phyloP scores from a whole-genome alignment of 2,329 filamentous ascomycete genomes.

The Emmonsia crescens region DNA sequence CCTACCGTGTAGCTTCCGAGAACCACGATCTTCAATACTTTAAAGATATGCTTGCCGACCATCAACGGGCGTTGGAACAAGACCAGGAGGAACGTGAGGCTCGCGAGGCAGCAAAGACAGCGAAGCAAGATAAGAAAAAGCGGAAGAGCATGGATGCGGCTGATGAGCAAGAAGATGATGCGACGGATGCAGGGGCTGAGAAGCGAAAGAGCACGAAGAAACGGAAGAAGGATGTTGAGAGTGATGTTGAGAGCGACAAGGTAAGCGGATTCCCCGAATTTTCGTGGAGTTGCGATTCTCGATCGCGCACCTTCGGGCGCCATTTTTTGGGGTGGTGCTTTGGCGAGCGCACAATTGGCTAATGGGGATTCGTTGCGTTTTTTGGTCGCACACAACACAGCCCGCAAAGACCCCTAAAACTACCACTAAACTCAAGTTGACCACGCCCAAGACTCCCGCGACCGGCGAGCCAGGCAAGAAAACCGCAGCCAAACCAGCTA shows the following conservation, averaged over 20 bases:
- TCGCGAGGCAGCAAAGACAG: conserved; percentile 45
- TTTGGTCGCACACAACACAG: conserved; percentile 28
- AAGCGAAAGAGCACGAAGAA: conserved; percentile 56
- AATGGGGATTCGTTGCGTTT: conserved; percentile 8
- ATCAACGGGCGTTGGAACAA: conserved; percentile 45
- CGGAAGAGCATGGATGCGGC: conserved; percentile 34
- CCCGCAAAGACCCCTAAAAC: conserved; percentile 57
- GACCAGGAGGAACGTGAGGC: conserved; percentile 57
- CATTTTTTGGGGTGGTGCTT: conserved; percentile 4
- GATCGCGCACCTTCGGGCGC: not conserved
- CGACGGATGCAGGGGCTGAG: conserved; percentile 38
- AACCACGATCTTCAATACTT: conserved; percentile 68
- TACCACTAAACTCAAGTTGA: conserved; percentile 41
- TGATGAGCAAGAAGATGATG: conserved; percentile 45
- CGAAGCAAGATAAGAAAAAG: conserved; percentile 45
- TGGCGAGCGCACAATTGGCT: conserved; percentile 3
- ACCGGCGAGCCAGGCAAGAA: conserved; percentile 32
- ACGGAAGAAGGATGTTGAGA: conserved; percentile 62
- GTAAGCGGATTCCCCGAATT: conserved; percentile 33
- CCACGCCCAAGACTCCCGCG: conserved; percentile 48
- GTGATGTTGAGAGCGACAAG: conserved; percentile 60
- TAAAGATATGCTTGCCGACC: conserved; percentile 61
- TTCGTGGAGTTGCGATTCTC: not conserved
- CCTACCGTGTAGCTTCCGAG: conserved; percentile 71
- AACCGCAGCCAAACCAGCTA: conserved; percentile 45